These are phyloP conservation scores for Oryza coarctata DNA, from an alignment of 176 grass and related monocot species.

Conservation along the genomic window DNA sequence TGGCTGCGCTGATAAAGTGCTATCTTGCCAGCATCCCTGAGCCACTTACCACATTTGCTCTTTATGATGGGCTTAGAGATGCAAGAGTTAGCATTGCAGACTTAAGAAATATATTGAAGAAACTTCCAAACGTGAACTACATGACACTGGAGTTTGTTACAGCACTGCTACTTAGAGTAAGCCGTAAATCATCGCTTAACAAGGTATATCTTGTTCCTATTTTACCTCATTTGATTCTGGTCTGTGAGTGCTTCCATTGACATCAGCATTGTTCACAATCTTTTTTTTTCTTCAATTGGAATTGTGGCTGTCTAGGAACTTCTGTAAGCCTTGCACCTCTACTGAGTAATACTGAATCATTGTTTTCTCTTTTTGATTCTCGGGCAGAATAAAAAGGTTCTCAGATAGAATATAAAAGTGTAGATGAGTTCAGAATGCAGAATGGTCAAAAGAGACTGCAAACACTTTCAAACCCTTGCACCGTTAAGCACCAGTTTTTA, in stretches of 20 bases:
- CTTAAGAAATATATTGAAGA: slow-evolving; percentile 93
- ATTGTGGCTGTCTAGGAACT: neutral
- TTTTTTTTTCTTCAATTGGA: neutral
- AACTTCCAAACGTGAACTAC: slow-evolving; percentile 94
- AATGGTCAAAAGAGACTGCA: neutral
- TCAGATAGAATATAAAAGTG: no score
- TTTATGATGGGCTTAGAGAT: slow-evolving; percentile 84
- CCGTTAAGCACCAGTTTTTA: neutral
- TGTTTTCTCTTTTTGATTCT: neutral
- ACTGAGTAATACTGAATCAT: neutral
- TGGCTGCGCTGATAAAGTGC: slow-evolving; percentile 84
- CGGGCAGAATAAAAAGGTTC: neutral
- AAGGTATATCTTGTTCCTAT: slow-evolving; percentile 61
- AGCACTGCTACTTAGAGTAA: slow-evolving; percentile 78
- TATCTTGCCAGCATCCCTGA: slow-evolving; percentile 95
- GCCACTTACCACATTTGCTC: slow-evolving; percentile 71
- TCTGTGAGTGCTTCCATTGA: neutral
- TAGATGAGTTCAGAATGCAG: slow-evolving; percentile 5
- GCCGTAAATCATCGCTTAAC: slow-evolving; percentile 90
- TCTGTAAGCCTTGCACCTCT: neutral
- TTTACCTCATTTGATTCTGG: slow-evolving; percentile 4
- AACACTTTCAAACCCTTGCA: neutral
- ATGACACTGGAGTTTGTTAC: slow-evolving; percentile 97
- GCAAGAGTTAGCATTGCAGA: slow-evolving; percentile 80
- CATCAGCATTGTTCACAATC: neutral